Base-by-base conservation (phyloP, 202 grass and related monocot genomes). In the Schoenoplectus tabernaemontani region DNA sequence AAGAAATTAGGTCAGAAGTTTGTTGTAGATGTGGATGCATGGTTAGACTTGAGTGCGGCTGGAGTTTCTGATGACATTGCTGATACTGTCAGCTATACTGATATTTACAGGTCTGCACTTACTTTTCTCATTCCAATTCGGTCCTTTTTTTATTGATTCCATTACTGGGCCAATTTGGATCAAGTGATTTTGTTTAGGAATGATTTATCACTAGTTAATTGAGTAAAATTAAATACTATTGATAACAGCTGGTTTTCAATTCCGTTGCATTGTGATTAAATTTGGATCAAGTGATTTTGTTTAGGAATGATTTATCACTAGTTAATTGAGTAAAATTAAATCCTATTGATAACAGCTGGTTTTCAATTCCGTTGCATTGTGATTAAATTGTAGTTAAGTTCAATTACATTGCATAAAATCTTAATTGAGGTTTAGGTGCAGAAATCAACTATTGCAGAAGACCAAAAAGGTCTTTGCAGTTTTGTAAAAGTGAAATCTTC, bases 1-100 rank as follows among this genome's bases (percentile, higher is more conserved):
- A 92, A 90, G 87, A 84, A 39, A 57, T 83, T 91, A 57, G 91
- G 94, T 6, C 91, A 93, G 63, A 96, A 97, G 77, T 97, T 97
- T 81, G 60, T 97, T 22, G 69, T 92, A 1, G 87, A 90, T 76
- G 53, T 97, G 36, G 94, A 93, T 85, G 89, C 91, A 38, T 97
- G 91, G 94, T 80, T 87, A 71, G 94, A 97, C 73, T 67, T 97
- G 64, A 42, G 76, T 54, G 64, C 84, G 33, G 91, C 91, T 78
- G 86, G 91, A 10, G 62, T 87, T 22, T 86, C 91, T 19, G 89
- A 97, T 72, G 51, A 79, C 78, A 80, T 97, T 68, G 64, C 78
- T 34, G 80, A 97, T 59, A 91, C 91, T 79, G 77, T 97, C 36
- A 93, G 89, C 82, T 97, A 97, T 78, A 87, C 87, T 0, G 83